Conservation (phyloP, 768 basidiomycete species). For the Nidularia pulvinata region DNA sequence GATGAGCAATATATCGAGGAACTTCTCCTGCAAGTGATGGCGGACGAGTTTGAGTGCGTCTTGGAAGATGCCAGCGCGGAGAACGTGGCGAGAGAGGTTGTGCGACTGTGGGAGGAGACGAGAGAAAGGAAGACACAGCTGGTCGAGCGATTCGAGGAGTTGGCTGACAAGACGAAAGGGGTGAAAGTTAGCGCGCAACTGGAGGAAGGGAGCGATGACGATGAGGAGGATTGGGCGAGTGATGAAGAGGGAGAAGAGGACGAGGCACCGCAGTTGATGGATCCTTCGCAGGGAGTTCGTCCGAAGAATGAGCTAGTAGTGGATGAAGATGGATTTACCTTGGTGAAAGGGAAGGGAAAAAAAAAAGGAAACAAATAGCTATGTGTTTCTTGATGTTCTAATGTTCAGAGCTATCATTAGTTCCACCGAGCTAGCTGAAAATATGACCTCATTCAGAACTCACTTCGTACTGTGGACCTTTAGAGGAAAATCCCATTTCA, state of each 20-base stretch:
- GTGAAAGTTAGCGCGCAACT: constrained; percentile 53
- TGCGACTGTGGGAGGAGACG: constrained; percentile 64
- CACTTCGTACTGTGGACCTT: too few species aligned
- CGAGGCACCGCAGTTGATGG: constrained; percentile 56
- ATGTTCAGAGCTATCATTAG: too few species aligned
- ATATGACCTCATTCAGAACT: too few species aligned
- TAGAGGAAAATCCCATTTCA: too few species aligned
- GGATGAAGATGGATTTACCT: constrained; percentile 92
- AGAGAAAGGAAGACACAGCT: constrained; percentile 40
- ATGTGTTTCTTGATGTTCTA: too few species aligned
- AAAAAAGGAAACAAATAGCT: constrained; percentile 29
- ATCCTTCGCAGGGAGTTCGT: constrained; percentile 19
- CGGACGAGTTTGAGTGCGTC: constrained; percentile 83
- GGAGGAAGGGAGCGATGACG: constrained; percentile 39
- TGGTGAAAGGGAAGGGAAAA: constrained; percentile 68
- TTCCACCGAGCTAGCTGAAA: too few species aligned
- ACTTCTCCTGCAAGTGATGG: constrained; percentile 79
- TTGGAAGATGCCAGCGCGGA: constrained; percentile 88
- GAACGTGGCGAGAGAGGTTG: constrained; percentile 70
- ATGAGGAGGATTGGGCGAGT: constrained; percentile 45
- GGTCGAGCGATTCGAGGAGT: constrained; percentile 61
- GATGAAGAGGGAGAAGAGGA: constrained; percentile 41
- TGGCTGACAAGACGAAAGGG: constrained; percentile 57
- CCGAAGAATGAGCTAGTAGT: constrained; percentile 65
- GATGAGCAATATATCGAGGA: constrained; percentile 84